Evolutionary conservation across 1,284 basidiomycete genomes (phyloP), one percentile per base, ranked within the genome.

Genomic region (Irpex rosettiformis): DNA sequence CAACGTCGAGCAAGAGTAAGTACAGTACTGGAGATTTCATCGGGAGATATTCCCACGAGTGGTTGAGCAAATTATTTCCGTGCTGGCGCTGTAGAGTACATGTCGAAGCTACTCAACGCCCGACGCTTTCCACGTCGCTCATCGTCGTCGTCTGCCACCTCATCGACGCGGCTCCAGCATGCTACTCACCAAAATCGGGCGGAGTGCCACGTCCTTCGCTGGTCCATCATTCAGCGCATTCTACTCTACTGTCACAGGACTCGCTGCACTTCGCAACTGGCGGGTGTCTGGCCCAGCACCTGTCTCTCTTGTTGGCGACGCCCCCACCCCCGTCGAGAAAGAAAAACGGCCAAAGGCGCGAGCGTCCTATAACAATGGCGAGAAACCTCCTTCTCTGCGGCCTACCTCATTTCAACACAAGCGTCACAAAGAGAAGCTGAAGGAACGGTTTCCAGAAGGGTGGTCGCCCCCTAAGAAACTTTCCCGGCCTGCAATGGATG

Each of bases 401-500:
- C 29, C 75, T 69, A 56, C 81, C 73, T 57, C 70, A 2, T 4
- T 18, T 5, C 54, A 81, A 66, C 80, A 77, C 75, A 72, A 71
- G 56, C 72, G 71, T n/a, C 88, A 93, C 72, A 80, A 83, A 29
- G 72, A 75, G 51, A 70, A 75, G 4, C 77, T 93, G 66, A 83
- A 82, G 64, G 75, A 80, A 62, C 68, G 72, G 5, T 93, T 91
- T 68, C 91, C 91, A 13, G 75, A 79, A 7, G 91, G 91, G 28
- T 97, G 95, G 94, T 77, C 80, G 54, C 94, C 94, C 6, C 89
- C 89, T 51, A 89, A 87, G 66, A 94, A 93, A 70, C 73, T 97
- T 56, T 94, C 92, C n/a, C 84, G 91, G 60, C 89, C 93, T 61
- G 93, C 93, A 28, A 97, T 97, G 94, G 88, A 91, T 58, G 88